phyloP scores from a whole-genome alignment of 345 rosid species.

The Excoecaria cochinchinensis region DNA sequence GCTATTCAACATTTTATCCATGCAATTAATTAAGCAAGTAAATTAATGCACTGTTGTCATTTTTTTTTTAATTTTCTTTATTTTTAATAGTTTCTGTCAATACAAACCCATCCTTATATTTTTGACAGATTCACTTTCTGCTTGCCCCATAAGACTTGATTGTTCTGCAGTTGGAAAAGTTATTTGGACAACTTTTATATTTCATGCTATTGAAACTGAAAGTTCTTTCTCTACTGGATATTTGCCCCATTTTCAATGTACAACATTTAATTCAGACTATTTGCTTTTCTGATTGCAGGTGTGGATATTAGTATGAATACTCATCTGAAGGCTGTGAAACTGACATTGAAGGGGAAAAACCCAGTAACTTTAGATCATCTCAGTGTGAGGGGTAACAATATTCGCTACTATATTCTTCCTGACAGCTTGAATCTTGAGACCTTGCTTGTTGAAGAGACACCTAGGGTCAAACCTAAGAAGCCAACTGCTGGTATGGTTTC shows the following conservation, averaged over 20 bases:
- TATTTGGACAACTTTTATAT: background rate
- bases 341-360: constrained; percentile 85
- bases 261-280: background rate
- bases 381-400: constrained; percentile 94
- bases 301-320: constrained; percentile 99
- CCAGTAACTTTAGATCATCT: constrained; percentile 89
- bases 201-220: background rate
- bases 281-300: constrained; percentile 42
- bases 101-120: background rate
- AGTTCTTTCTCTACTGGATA: background rate
- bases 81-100: background rate
- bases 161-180: background rate
- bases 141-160: background rate
- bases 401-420: constrained; percentile 95
- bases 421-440: constrained; percentile 99
- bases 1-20: background rate
- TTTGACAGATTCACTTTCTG: background rate
- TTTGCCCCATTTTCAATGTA: background rate
- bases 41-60: background rate
- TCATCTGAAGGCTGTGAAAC: constrained; percentile 91
- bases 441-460: constrained; percentile 91
- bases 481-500: constrained; percentile 72
- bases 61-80: background rate
- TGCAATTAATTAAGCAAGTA: background rate
- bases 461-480: constrained; percentile 94